A percentile compares a stretch with the other conserved stretches of the same genome.
These are phyloP conservation scores for Strobilomyces confusus DNA, from an alignment of 768 basidiomycete genomes.

Conservation along the genomic window DNA sequence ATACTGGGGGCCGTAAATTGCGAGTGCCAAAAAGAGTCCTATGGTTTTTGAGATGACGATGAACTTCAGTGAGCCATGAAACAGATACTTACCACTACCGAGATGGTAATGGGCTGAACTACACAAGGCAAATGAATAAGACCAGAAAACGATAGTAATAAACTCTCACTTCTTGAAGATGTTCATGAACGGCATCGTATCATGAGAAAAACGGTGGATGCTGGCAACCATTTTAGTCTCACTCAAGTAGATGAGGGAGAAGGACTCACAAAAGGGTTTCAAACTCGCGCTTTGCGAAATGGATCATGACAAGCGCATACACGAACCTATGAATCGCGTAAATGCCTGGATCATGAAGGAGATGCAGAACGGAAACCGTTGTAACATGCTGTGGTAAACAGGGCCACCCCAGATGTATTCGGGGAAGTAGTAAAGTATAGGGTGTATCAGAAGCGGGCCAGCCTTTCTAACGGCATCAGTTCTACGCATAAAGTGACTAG, in stretches of 20 bases:
- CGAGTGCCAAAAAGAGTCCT: constrained; percentile 74
- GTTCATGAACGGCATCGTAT: constrained; percentile 84
- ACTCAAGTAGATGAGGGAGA: background rate
- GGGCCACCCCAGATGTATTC: constrained; percentile 62
- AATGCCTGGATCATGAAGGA: background rate
- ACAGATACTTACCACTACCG: constrained; percentile 48
- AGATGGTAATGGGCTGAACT: constrained; percentile 92
- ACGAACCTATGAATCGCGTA: constrained; percentile 46
- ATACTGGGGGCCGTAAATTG: constrained; percentile 80
- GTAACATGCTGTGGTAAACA: constrained; percentile 72
- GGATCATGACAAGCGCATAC: constrained; percentile 72
- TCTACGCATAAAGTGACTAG: background rate
- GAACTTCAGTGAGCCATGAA: background rate
- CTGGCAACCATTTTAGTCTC: constrained; percentile 33
- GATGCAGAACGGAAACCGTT: constrained; percentile 48
- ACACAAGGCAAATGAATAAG: constrained; percentile 3
- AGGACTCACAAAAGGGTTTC: constrained; percentile 83
- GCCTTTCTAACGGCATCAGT: constrained; percentile 40
- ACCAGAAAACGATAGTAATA: background rate
- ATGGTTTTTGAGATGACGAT: background rate
- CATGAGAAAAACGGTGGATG: constrained; percentile 93
- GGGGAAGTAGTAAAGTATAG: constrained; percentile 73
- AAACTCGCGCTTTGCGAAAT: constrained; percentile 88
- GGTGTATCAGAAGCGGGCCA: constrained; percentile 88
- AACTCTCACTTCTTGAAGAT: constrained; percentile 84